Percentiles rank a stretch among this genome's conserved stretches.
Evolutionary conservation across 257 asterid genomes (phyloP).

Genomic region (Buddleja alternifolia): DNA sequence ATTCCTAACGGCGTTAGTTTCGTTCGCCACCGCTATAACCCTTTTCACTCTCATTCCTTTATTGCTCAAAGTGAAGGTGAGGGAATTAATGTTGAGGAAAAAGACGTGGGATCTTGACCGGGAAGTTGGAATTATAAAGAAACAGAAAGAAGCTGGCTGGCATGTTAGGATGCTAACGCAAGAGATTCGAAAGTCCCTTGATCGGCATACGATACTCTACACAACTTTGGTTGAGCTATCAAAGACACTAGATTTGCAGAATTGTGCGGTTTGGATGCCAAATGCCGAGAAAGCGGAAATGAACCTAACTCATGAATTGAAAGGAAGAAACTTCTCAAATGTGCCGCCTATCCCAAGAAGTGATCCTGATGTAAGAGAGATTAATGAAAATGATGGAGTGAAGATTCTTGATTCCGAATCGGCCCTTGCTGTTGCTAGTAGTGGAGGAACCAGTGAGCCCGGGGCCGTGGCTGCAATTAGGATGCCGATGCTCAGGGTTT

Average conservation of each 20-base stretch:
- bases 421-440: conserved; percentile 76
- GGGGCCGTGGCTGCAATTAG: conserved; percentile 91
- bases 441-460: conserved; percentile 54
- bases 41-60: conserved; percentile 76
- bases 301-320: conserved; percentile 70
- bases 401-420: conserved; percentile 65
- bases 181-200: conserved; percentile 90
- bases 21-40: conserved; percentile 85
- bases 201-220: conserved; percentile 79
- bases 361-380: conserved; percentile 69
- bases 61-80: conserved; percentile 76
- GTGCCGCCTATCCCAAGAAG: conserved; percentile 45
- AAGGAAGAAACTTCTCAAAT: conserved; percentile 46
- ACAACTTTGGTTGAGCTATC: conserved; percentile 91
- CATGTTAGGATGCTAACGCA: conserved; percentile 95
- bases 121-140: conserved; percentile 74
- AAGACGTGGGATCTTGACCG: conserved; percentile 89
- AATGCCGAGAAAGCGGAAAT: conserved; percentile 66
- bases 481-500: conserved; percentile 92
- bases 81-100: conserved; percentile 77
- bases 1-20: conserved; percentile 80
- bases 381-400: conserved; percentile 61
- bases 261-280: conserved; percentile 96
- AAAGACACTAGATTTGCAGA: conserved; percentile 71
- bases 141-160: conserved; percentile 73